Evolutionary conservation across 225 moss, liverwort and hornwort species (phyloP).

Genomic region (Rhytidiadelphus loreus): DNA sequence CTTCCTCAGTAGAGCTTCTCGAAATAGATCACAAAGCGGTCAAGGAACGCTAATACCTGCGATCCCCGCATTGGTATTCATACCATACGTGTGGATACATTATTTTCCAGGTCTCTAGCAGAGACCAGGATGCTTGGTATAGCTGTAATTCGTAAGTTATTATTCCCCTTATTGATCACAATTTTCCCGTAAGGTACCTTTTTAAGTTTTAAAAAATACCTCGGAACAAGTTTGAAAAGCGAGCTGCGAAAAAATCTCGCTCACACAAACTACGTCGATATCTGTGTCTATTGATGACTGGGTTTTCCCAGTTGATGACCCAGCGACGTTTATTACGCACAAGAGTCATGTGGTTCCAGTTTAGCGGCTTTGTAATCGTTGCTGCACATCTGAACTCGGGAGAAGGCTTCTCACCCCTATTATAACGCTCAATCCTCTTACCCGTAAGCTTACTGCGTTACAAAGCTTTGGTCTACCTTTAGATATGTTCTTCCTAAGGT

Average conservation of each 20-base stretch:
- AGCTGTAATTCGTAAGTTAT: slow-evolving; percentile 18
- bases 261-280: neutral
- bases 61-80: slow-evolving; percentile 5
- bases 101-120: slow-evolving; percentile 9
- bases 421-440: neutral
- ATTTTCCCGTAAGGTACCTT: neutral
- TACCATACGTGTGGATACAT: slow-evolving; percentile 15
- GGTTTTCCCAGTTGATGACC: neutral
- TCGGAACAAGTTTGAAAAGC: neutral
- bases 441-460: neutral
- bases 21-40: neutral
- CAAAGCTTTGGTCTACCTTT: neutral
- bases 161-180: neutral
- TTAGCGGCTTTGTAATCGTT: neutral
- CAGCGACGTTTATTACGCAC: neutral
- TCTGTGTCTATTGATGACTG: neutral
- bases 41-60: neutral
- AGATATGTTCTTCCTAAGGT: neutral
- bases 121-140: slow-evolving; percentile 3
- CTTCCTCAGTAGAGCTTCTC: neutral
- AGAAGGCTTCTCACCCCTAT: neutral
- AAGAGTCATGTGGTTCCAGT: neutral
- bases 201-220: neutral
- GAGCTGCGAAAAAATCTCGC: neutral
- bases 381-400: neutral